Base-by-base conservation (phyloP, 176 grass and related monocot species). In the Bolboschoenus planiculmis region DNA sequence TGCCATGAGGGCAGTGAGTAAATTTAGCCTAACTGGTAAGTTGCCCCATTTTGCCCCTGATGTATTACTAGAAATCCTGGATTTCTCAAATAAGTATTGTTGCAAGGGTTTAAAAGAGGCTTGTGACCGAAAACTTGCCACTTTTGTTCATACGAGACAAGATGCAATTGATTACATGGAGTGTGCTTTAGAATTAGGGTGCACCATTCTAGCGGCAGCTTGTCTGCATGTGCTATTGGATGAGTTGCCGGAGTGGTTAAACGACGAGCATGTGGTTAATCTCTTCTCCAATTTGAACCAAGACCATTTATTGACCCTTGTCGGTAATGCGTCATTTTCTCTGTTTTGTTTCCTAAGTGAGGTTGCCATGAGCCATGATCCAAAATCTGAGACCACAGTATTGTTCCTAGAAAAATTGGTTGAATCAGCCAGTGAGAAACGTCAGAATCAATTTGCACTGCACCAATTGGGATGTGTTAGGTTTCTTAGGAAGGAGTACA, bases 151-250 rank as follows among this genome's bases (percentile, higher is more conserved):
- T 80, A 90, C 96, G 5, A 90, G 87, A 83, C 96, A 99, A 81
- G 96, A 99, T 91, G 96, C 96, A 83, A 47, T 93, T 81, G 97
- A 99, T 30, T 95, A 91, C 86, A 96, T 99, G 93, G 97, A 99
- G 71, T 93, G 91, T 78, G 93, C 97, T 81, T 78, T 99, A 81
- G 97, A 99, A 89, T 78, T 96, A 63, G 78, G 75, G 27, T 91
- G 90, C 88, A 91, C 93, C 64, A 87, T 96, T 40, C 91, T 99
- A 80, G 97, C 92, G 10, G 90, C 93, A 40, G 91, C 97, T 55
- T 99, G 97, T 87, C 87, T 99, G 85, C 90, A 99, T 40, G 89
- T 96, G 10, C 81, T 99, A 75, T 67, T 99, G 84, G 85, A 90
- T 84, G 91, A 91, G 35, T 91, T 99, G 89, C 97, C 97, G 7